Evolutionary conservation across 306 rosid species (phyloP), one percentile per base, ranked within the genome.

Genomic region (Trifolium dubium): DNA sequence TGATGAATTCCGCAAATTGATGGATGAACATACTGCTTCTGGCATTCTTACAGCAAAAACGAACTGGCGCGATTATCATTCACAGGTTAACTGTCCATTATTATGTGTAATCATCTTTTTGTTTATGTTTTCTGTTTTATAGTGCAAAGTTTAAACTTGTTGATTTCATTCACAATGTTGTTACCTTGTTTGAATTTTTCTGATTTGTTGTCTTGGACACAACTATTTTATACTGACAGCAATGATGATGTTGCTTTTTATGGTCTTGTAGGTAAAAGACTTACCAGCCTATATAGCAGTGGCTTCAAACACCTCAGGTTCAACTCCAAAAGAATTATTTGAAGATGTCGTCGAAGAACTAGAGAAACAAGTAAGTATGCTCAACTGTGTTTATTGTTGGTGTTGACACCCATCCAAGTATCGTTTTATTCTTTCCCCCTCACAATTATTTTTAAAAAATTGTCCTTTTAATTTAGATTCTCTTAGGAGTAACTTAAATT

Each of bases 311-410:
- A 88, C 86, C 59, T 88, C 96, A 8, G 98, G 98, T 71, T 86
- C 97, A 81, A 93, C 93, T 76, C 85, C 98, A 11, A 93, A 93
- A 77, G 97, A 91, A 73, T 83, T 93, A 71, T 93, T 87, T 75
- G 96, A 89, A 82, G 98, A 91, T 85, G 91, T 88, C 78, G 87
- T 82, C 32, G 97, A 93, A 82, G 98, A 91, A 79, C 86, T 93
- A 18, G 88, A 85, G 67, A 91, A 93, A 85, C 92, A 91, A 84
- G 98, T 93, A 80, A 79, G 79, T 69, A 41, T 76, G 74, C 58
- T 75, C 50, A 61, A 23, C 51, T 61, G 50, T 81, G 56, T 67
- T 77, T 71, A 70, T 59, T 64, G 31, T 76, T 84, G 80, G 8
- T 67, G 73, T 37, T 77, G 65, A 70, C 23, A 70, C 23, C 39